Percentiles rank a stretch among this genome's conserved stretches.
Conservation (phyloP, 2,329 filamentous ascomycete genomes). For the Fusarium brevicatenulatum region DNA sequence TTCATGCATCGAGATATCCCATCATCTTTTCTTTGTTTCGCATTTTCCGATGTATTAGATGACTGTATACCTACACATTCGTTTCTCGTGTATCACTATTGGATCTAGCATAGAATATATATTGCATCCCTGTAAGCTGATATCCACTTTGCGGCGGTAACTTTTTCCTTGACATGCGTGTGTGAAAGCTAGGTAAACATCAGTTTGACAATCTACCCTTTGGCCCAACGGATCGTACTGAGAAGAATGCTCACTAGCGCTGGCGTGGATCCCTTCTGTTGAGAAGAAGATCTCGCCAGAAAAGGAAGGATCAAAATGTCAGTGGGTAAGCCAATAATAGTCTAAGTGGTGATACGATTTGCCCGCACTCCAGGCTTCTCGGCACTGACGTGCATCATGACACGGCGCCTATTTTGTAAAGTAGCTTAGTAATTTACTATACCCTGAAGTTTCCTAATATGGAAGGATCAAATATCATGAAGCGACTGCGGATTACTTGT, state of each 20-base stretch:
- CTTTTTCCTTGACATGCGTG: accelerated
- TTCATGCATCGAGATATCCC: background rate
- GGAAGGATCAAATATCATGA: background rate
- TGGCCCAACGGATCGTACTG: accelerated
- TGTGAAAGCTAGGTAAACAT: too few relatives aligned
- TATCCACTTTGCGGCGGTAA: accelerated
- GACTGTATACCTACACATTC: background rate
- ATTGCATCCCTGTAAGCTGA: too few relatives aligned
- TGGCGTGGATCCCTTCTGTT: accelerated
- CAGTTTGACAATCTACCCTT: accelerated
- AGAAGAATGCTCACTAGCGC: background rate
- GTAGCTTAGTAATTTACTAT: background rate
- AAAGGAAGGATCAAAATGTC: background rate
- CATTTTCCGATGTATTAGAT: too few relatives aligned
- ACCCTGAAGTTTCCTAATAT: background rate
- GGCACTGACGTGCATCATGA: too few relatives aligned
- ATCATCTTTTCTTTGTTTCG: background rate
- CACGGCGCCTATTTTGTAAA: too few relatives aligned
- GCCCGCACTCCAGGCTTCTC: background rate
- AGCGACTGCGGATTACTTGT: accelerated
- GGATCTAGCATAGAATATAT: background rate
- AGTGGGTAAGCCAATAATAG: background rate
- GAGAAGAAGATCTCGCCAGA: background rate
- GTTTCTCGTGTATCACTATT: background rate
- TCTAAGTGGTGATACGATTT: background rate